Conservation (phyloP, 2,329 filamentous ascomycete species). For the Fusarium irregulare region DNA sequence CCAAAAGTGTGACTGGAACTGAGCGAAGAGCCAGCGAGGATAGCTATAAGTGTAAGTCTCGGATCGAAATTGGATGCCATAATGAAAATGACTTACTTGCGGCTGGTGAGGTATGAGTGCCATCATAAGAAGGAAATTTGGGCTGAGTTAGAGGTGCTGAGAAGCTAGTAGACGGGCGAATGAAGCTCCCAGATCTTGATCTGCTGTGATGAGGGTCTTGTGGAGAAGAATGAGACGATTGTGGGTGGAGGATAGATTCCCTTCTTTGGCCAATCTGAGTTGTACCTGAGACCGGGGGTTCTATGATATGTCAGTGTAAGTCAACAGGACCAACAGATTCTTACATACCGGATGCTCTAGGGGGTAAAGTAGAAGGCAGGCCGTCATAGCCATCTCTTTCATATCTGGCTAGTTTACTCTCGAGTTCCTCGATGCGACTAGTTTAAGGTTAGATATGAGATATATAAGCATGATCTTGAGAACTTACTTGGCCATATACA, state of each 20-base stretch:
- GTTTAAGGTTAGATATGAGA: not conserved
- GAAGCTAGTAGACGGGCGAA: slow-evolving; percentile 43
- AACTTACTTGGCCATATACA: slow-evolving; percentile 45
- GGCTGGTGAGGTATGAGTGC: slow-evolving; percentile 33
- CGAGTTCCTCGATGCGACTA: slow-evolving; percentile 45
- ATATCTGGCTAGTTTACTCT: slow-evolving; percentile 42
- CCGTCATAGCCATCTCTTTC: slow-evolving; percentile 39
- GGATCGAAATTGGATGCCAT: rapidly evolving
- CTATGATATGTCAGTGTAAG: slow-evolving; percentile 13
- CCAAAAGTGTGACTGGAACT: slow-evolving; percentile 44
- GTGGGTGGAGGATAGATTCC: slow-evolving; percentile 20
- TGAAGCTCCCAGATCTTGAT: slow-evolving; percentile 41
- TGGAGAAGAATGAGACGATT: slow-evolving; percentile 36
- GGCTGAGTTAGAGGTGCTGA: slow-evolving; percentile 29
- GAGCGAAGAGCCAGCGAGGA: slow-evolving; percentile 41
- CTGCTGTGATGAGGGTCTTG: slow-evolving; percentile 26
- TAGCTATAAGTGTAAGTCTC: slow-evolving; percentile 24
- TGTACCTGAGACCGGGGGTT: slow-evolving; percentile 9
- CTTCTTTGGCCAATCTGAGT: slow-evolving; percentile 8
- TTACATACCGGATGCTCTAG: slow-evolving; percentile 29
- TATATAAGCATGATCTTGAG: not conserved
- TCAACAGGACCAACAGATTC: not conserved
- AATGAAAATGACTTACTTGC: slow-evolving; percentile 28
- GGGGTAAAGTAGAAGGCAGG: slow-evolving; percentile 18
- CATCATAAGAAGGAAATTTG: slow-evolving; percentile 18